These are phyloP conservation scores for Fragosphaeria purpurea DNA, from an alignment of 2,329 filamentous ascomycete genomes.

Conservation along the genomic window DNA sequence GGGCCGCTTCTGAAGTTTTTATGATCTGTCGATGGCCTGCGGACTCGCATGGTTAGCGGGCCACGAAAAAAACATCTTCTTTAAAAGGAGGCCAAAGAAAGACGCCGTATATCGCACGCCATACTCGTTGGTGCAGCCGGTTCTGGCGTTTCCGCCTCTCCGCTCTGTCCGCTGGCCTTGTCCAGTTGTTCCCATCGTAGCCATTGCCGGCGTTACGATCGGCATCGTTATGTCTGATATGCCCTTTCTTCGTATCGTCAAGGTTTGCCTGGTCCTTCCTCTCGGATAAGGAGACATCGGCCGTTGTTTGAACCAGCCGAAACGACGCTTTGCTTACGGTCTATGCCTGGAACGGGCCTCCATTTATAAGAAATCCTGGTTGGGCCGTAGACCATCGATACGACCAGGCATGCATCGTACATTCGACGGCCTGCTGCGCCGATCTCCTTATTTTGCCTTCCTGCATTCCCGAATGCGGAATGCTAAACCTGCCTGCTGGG, in stretches of 20 bases:
- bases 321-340: neutral
- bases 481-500: too few species aligned
- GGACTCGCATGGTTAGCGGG: neutral
- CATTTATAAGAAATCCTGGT: neutral
- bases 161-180: conserved; percentile 3
- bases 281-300: too few species aligned
- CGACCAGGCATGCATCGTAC: too few species aligned
- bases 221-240: too few species aligned
- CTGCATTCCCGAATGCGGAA: too few species aligned
- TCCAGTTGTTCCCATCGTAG: conserved; percentile 3
- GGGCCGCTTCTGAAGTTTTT: neutral
- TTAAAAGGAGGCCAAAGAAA: neutral
- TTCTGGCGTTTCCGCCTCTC: conserved; percentile 12
- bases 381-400: too few species aligned
- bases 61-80: neutral
- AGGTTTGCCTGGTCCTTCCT: too few species aligned
- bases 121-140: conserved; percentile 10
- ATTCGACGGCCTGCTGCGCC: too few species aligned
- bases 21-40: conserved; percentile 3
- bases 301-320: too few species aligned
- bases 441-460: too few species aligned
- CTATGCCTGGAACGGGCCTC: neutral
- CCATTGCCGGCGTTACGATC: too few species aligned
- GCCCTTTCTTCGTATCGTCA: too few species aligned
- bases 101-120: conserved; percentile 3